These are phyloP conservation scores for Meyerozyma guilliermondii DNA, from an alignment of 1,139 yeast species.

Conservation along the genomic window DNA sequence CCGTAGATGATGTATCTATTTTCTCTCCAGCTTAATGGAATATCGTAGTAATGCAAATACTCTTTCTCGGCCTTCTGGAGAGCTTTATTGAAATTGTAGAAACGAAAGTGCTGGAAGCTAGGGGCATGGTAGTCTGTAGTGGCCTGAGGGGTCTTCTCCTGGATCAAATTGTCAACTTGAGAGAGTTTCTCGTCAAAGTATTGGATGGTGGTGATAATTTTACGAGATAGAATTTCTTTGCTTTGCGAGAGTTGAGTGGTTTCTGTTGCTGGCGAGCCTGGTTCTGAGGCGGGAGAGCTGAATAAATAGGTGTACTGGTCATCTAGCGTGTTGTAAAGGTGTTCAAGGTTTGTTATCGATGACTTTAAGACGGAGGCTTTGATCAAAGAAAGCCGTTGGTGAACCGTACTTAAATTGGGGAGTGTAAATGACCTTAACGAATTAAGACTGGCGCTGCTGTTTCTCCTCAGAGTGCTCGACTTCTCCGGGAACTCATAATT, in stretches of 20 bases:
- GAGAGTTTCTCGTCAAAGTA: constrained; percentile 53
- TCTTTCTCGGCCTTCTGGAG: constrained; percentile 48
- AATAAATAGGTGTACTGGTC: constrained; percentile 50
- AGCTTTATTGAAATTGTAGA: constrained; percentile 60
- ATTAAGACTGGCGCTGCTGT: constrained; percentile 24
- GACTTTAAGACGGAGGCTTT: constrained; percentile 39
- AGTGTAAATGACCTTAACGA: constrained; percentile 30
- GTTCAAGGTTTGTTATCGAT: constrained; percentile 41
- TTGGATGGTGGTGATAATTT: constrained; percentile 48
- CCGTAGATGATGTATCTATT: constrained; percentile 82
- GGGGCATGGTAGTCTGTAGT: constrained; percentile 24
- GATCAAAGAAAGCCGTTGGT: constrained; percentile 39
- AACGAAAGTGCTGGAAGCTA: constrained; percentile 36
- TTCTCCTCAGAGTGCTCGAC: constrained; percentile 10
- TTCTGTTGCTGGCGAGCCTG: constrained; percentile 7
- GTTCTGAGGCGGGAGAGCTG: constrained; percentile 12
- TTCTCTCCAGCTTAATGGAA: constrained; percentile 92
- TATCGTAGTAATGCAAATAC: constrained; percentile 74
- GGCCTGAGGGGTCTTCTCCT: constrained; percentile 28
- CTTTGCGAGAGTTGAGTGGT: constrained; percentile 16
- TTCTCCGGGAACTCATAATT: constrained; percentile 4
- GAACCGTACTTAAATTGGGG: constrained; percentile 33
- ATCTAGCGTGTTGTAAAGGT: constrained; percentile 46
- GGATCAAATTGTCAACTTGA: constrained; percentile 46
- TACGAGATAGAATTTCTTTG: constrained; percentile 33